Conservation (phyloP, 2,329 filamentous ascomycete species). For the Aspergillus clavatus region DNA sequence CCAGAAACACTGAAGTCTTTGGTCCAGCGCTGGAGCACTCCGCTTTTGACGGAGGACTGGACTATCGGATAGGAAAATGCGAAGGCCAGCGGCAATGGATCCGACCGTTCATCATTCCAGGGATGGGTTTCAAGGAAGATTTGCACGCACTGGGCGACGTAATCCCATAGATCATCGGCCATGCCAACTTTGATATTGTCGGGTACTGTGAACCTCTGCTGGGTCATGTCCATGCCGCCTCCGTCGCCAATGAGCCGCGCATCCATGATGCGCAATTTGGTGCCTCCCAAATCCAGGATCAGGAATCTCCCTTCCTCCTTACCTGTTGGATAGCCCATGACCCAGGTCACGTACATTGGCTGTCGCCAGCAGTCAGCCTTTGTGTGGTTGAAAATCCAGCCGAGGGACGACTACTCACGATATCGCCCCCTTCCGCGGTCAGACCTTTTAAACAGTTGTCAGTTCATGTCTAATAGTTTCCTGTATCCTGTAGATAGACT, state of each 20-base stretch:
- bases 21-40: constrained; percentile 89
- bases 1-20: constrained; percentile 94
- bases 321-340: constrained; percentile 82
- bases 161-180: constrained; percentile 86
- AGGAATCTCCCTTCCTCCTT: constrained; percentile 82
- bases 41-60: constrained; percentile 89
- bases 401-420: constrained; percentile 55
- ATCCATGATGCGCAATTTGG: constrained; percentile 90
- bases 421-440: constrained; percentile 81
- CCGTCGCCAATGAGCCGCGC: constrained; percentile 81
- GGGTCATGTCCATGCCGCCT: constrained; percentile 88
- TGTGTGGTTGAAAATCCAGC: neutral
- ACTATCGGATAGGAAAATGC: constrained; percentile 95
- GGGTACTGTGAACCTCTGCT: constrained; percentile 93
- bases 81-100: constrained; percentile 73
- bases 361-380: constrained; percentile 32
- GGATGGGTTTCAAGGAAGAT: constrained; percentile 88
- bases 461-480: neutral
- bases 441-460: constrained; percentile 54
- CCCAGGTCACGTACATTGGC: constrained; percentile 99
- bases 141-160: constrained; percentile 86
- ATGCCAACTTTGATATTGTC: constrained; percentile 84
- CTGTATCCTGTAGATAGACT: too few relatives aligned
- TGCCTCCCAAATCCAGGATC: constrained; percentile 92
- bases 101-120: constrained; percentile 52